Base-by-base conservation (phyloP, 2,329 filamentous ascomycete genomes). In the Diaporthe citri region DNA sequence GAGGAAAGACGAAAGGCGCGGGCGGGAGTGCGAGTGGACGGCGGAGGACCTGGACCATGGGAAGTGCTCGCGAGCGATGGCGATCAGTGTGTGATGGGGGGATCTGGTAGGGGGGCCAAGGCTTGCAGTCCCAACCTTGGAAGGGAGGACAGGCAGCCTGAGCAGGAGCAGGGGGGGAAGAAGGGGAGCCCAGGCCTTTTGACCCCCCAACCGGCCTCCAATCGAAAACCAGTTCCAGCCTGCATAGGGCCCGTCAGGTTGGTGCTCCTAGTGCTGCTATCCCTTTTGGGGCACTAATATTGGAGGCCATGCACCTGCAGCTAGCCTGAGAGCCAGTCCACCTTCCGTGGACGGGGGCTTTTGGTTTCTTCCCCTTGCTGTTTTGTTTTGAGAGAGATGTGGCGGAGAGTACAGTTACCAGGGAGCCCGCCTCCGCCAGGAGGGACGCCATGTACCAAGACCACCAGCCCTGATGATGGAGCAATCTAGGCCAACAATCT, bases 231-330 rank as follows among this genome's bases (percentile, higher is more conserved):
- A 67, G 46, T 3, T 22, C 34, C 22, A 41, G 64, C 64, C 64
- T 17, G 64, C 64, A 28, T 67, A 55, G 64, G 64, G 64, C 64
- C 64, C 64, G 48, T 69, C 64, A 69, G 64, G 64, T 69, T 69
- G 64, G 64, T 69, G 48, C 55, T 39, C n/a, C 57, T 43, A 64
- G 71, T 72, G 64, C 48, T 55, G 64, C 64, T 69, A 60, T 62
- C 60, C 43, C 57, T n/a, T 59, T 59, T 72, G 25, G 48, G 57
- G 71, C 48, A 72, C 71, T 72, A 72, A 72, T 46, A 72, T 64
- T 64, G 71, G 57, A 55, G 46, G 57, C 60, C 60, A 72, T 72
- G 71, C 57, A 55, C 48, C 64, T 69, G 64, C 64, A 69, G 57
- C 71, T 72, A 72, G 71, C 46, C 71, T 55, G 57, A 55, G 64